Conservation (phyloP, 192 early-diverging fungal species). For the Phlyctochytrium bullatum region DNA sequence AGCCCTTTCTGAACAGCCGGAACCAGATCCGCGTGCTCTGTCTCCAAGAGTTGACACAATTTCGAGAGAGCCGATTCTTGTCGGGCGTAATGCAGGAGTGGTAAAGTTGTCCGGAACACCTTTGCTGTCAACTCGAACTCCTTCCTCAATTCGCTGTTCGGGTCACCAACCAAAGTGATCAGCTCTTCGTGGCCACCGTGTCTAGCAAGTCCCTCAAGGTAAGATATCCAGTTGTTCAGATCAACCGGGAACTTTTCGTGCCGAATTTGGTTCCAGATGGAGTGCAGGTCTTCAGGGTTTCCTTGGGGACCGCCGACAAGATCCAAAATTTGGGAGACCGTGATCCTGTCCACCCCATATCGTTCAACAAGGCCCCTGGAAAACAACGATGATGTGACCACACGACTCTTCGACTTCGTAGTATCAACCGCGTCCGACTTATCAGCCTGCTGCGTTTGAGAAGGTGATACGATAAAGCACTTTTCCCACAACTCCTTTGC, state of each 20-base stretch:
- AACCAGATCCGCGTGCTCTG: no score
- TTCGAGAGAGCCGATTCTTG: no score
- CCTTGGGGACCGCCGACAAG: slow-evolving; percentile 6
- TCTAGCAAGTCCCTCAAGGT: slow-evolving; percentile 22
- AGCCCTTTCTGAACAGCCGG: no score
- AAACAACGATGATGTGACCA: slow-evolving; percentile 6
- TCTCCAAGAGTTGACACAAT: no score
- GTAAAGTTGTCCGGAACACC: no score
- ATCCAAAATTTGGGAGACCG: slow-evolving; percentile 17
- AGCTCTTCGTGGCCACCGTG: background rate
- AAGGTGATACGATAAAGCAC: background rate
- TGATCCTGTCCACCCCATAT: slow-evolving; percentile 25
- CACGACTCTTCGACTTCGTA: background rate
- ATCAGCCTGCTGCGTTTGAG: background rate
- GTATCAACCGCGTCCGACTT: background rate
- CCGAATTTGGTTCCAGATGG: slow-evolving; percentile 7
- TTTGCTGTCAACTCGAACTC: slow-evolving; percentile 4
- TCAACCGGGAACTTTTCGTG: slow-evolving; percentile 10
- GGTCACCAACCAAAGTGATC: slow-evolving; percentile 5
- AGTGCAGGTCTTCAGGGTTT: background rate
- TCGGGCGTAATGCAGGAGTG: no score
- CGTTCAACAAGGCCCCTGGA: slow-evolving; percentile 4
- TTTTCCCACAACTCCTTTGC: slow-evolving; percentile 17
- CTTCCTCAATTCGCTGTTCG: background rate
- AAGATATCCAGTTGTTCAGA: slow-evolving; percentile 24